Conservation (phyloP, 2,329 filamentous ascomycete species). For the Grosmannia penicillata region DNA sequence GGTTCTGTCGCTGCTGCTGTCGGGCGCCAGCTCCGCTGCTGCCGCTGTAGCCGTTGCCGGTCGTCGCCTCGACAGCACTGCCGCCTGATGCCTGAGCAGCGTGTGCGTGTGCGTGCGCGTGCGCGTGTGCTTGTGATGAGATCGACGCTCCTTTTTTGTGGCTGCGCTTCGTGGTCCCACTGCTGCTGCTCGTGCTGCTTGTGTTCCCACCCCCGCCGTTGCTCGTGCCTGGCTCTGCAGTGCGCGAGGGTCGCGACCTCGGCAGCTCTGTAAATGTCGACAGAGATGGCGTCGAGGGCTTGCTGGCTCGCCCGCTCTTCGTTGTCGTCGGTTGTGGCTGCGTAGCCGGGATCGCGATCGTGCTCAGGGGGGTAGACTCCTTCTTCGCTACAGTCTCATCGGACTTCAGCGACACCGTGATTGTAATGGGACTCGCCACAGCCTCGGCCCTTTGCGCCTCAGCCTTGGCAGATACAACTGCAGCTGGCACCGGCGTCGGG, state of each 20-base stretch:
- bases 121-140: constrained; percentile 7
- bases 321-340: constrained; percentile 22
- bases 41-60: neutral
- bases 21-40: neutral
- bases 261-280: constrained; percentile 41
- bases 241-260: constrained; percentile 38
- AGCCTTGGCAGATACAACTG: constrained; percentile 15
- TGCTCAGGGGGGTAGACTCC: constrained; percentile 22
- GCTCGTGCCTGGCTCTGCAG: constrained; percentile 16
- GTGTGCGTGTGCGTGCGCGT: constrained; percentile 12
- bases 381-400: constrained; percentile 31
- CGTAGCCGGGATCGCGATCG: constrained; percentile 11
- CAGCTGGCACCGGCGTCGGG: neutral
- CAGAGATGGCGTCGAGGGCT: constrained; percentile 49
- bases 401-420: constrained; percentile 5
- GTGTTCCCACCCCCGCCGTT: neutral
- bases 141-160: constrained; percentile 41
- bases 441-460: constrained; percentile 15
- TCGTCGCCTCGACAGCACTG: too few species aligned
- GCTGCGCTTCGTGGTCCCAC: constrained; percentile 31
- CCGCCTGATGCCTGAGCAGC: too few species aligned
- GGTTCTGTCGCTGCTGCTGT: constrained; percentile 19
- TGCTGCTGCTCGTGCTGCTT: constrained; percentile 12
- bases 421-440: constrained; percentile 10
- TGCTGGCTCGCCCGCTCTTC: constrained; percentile 51